Evolutionary conservation across 1,139 yeast genomes (phyloP).

Genomic region (Dujonia santamariae): DNA sequence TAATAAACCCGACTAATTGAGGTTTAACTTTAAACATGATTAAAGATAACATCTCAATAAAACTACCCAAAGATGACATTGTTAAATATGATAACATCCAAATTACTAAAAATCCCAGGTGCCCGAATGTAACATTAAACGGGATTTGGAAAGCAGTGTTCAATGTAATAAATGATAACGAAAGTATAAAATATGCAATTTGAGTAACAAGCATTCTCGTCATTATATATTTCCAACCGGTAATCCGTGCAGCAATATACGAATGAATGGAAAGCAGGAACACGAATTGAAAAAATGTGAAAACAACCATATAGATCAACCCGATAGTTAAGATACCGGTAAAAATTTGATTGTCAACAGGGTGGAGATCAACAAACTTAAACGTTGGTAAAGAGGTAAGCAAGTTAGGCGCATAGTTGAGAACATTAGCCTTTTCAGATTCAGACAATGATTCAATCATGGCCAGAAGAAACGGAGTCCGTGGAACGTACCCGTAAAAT

Average conservation of each 20-base stretch:
- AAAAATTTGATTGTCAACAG: slow-evolving; percentile 21
- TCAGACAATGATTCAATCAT: slow-evolving; percentile 20
- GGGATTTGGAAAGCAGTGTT: slow-evolving; percentile 44
- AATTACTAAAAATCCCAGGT: slow-evolving; percentile 46
- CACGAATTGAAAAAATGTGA: slow-evolving; percentile 31
- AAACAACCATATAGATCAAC: slow-evolving; percentile 27
- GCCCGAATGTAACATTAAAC: slow-evolving; percentile 33
- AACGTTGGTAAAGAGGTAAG: slow-evolving; percentile 25
- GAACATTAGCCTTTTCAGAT: slow-evolving; percentile 16
- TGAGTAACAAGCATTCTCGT: slow-evolving; percentile 43
- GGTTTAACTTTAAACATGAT: slow-evolving; percentile 36
- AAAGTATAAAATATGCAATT: slow-evolving; percentile 36
- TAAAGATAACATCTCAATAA: slow-evolving; percentile 43
- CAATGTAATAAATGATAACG: slow-evolving; percentile 39
- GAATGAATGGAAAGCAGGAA: slow-evolving; percentile 25
- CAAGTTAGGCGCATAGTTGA: slow-evolving; percentile 20
- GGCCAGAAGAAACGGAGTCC: slow-evolving; percentile 17
- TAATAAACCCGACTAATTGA: slow-evolving; percentile 46
- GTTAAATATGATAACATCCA: slow-evolving; percentile 46
- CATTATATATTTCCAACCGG: slow-evolving; percentile 35
- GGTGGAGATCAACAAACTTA: slow-evolving; percentile 17
- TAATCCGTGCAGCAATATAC: slow-evolving; percentile 27
- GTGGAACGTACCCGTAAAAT: slow-evolving; percentile 16
- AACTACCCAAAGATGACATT: slow-evolving; percentile 51
- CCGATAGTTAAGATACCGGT: slow-evolving; percentile 35